A percentile compares a stretch with the other conserved stretches of the same genome.
Conservation (phyloP, 78 protist species). For the Isochrysis galbana region DNA sequence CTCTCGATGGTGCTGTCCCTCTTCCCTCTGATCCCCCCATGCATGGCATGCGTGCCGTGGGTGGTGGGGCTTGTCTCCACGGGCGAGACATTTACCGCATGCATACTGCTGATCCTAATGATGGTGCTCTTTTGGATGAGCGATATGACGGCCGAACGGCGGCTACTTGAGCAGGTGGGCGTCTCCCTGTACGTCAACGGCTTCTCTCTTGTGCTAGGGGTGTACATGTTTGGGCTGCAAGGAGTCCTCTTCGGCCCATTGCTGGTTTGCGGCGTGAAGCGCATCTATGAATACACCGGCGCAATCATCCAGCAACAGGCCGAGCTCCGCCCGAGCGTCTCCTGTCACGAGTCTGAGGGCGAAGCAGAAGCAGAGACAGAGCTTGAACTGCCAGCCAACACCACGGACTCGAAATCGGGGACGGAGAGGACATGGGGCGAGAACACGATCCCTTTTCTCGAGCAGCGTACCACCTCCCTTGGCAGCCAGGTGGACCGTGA, state of each 20-base stretch:
- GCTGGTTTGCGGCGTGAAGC: slow-evolving; percentile 26
- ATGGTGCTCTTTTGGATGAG: neutral
- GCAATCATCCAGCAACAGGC: neutral
- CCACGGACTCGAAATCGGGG: neutral
- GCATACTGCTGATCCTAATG: neutral
- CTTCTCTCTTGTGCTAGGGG: slow-evolving; percentile 17
- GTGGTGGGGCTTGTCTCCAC: neutral
- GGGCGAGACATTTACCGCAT: neutral
- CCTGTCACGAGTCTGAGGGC: too few species aligned
- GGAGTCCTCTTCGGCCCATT: neutral
- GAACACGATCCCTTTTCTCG: neutral
- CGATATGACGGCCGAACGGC: neutral
- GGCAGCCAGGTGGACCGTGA: neutral
- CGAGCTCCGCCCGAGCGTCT: too few species aligned
- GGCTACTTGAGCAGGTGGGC: neutral
- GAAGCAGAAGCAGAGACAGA: neutral
- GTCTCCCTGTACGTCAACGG: neutral
- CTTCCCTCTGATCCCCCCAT: neutral
- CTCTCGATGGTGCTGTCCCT: neutral
- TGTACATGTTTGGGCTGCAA: neutral
- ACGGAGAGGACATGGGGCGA: too few species aligned
- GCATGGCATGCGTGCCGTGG: neutral
- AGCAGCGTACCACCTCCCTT: neutral
- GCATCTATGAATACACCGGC: neutral
- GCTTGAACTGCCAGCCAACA: neutral